phyloP scores from a whole-genome alignment of 2,329 filamentous ascomycete genomes.

The Dactylella cylindrospora region DNA sequence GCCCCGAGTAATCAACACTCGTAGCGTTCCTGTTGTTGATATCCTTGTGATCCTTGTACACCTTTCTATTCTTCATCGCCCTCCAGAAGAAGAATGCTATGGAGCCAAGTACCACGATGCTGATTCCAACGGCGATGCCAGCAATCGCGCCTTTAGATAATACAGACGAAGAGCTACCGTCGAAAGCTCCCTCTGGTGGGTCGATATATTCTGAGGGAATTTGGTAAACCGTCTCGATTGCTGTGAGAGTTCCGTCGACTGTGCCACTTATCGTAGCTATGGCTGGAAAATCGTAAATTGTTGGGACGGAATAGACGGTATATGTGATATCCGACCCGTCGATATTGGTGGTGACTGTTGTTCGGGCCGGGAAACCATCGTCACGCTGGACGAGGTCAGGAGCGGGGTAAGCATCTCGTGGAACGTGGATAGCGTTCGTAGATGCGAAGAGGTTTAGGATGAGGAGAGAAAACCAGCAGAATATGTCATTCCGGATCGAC shows the following conservation, averaged over 20 bases:
- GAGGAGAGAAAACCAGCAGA: too few species aligned
- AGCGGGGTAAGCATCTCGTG: too few species aligned
- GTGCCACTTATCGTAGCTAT: background rate
- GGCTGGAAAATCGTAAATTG: background rate
- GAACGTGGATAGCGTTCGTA: too few species aligned
- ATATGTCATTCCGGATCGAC: too few species aligned
- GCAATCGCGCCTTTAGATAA: slow-evolving; percentile 21
- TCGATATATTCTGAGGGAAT: too few species aligned
- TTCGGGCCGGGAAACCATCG: background rate
- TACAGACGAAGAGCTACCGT: background rate
- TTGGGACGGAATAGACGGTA: slow-evolving; percentile 1
- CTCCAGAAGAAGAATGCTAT: slow-evolving; percentile 30
- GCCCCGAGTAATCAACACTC: too few species aligned
- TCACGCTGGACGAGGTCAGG: slow-evolving; percentile 22
- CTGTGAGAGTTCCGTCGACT: background rate
- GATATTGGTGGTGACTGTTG: slow-evolving; percentile 1
- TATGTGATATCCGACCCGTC: background rate
- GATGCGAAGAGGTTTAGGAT: too few species aligned
- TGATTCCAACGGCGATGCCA: slow-evolving; percentile 22
- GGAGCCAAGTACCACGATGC: slow-evolving; percentile 13
- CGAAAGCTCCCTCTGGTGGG: too few species aligned
- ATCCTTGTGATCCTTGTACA: too few species aligned
- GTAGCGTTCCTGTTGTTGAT: too few species aligned
- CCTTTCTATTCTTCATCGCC: background rate
- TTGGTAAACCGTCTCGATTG: background rate